Percentiles rank a stretch among this genome's conserved stretches.
Evolutionary conservation across 768 basidiomycete species (phyloP).

Genomic region (Hypholoma sublateritium): DNA sequence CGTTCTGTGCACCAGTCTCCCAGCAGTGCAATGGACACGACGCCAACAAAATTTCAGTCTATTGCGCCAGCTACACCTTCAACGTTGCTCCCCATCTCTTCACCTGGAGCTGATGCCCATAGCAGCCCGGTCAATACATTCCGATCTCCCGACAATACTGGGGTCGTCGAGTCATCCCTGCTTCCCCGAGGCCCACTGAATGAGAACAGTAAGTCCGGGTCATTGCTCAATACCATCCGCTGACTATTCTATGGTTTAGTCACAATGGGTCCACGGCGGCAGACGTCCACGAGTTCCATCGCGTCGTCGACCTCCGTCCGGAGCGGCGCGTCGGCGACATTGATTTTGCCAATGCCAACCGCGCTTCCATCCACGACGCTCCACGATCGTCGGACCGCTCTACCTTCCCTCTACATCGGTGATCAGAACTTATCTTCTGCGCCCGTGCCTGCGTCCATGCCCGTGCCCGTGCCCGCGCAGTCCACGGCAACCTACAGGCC

Average conservation of each 20-base stretch:
- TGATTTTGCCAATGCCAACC: no score
- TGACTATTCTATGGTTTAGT: background rate
- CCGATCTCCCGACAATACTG: background rate
- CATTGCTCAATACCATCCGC: background rate
- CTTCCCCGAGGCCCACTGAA: slow-evolving; percentile 1
- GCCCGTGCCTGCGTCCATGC: background rate
- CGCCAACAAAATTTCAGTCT: no score
- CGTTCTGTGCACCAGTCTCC: no score
- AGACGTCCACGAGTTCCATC: background rate
- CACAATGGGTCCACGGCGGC: background rate
- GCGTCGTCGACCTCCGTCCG: background rate
- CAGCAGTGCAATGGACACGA: no score
- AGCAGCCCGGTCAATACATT: no score
- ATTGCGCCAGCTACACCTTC: no score
- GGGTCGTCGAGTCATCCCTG: background rate
- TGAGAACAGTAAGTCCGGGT: background rate
- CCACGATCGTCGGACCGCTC: background rate
- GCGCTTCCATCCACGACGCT: background rate
- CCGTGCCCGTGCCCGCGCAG: background rate
- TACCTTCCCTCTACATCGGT: background rate
- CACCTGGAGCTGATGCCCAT: no score
- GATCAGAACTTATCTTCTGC: background rate
- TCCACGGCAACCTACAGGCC: background rate
- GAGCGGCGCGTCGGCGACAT: background rate
- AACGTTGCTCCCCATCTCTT: no score